Evolutionary conservation across 768 basidiomycete species (phyloP), one percentile per base, ranked within the genome.

Genomic region (Leccinum subgranulosum): DNA sequence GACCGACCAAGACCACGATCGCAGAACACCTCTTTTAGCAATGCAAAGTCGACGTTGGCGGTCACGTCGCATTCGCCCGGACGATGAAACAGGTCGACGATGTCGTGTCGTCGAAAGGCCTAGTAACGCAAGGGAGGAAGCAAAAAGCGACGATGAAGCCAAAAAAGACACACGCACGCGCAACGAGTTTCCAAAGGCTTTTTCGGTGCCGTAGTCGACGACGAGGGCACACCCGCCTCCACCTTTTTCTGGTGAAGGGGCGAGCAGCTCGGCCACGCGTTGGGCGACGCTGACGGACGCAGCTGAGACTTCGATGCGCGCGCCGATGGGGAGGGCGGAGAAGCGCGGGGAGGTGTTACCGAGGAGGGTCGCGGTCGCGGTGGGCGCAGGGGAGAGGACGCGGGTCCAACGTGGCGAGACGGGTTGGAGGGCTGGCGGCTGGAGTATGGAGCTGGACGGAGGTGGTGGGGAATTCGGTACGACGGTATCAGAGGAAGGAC

Each of bases 1-100:
- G 48, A 43, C 21, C 17, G 33, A 21, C 69, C 82, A 27, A 57
- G 39, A 90, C 92, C 89, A 3, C 84, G 73, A 54, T 82, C 84
- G 1, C 71, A 69, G 60, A 94, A 76, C 0, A 91, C 86, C 74
- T 97, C 93, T 66, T 81, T 80, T 48, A 98, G 78, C 69, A 90
- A 92, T 0, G 86, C 83, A 73, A 98, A 98, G 74, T 99, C 95
- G 49, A 99, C 96, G 66, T 98, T 97, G n/a, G 90, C 87, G 0
- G 97, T 99, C 49, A 98, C 74, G 71, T 99, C 97, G 43, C 90
- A 88, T 43, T 90, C 81, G 17, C 97, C 97, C 0, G 95, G 94
- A 10, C 79, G 76, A 53, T 88, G 79, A 67, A 98, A 96, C 4
- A 91, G 78, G 69, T 95, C 88, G 1, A 91, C 88, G 14, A 93